Percentiles rank a stretch among this genome's conserved stretches.
Evolutionary conservation across 2,329 filamentous ascomycete species (phyloP).

Genomic region (Incumbomyces lentus): DNA sequence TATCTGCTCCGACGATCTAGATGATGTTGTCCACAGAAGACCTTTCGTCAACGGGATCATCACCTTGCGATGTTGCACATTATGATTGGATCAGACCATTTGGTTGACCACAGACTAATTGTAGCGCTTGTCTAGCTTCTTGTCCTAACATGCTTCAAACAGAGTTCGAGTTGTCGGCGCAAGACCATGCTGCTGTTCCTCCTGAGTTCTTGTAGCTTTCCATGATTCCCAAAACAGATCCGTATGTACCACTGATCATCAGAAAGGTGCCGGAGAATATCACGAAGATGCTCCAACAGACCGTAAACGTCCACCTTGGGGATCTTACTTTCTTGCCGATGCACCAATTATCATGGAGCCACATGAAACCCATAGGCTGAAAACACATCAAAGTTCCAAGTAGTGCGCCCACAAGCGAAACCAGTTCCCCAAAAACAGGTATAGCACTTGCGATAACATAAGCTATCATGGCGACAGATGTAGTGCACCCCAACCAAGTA

Average conservation of each 20-base stretch:
- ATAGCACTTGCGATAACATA: conserved; percentile 45
- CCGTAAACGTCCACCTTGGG: conserved; percentile 27
- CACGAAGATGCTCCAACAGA: conserved; percentile 32
- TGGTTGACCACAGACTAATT: too few species aligned
- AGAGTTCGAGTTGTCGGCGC: conserved; percentile 13
- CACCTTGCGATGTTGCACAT: too few species aligned
- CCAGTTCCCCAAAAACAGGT: conserved; percentile 44
- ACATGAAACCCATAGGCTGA: conserved; percentile 39
- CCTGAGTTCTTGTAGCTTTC: conserved; percentile 15
- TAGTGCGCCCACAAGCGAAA: not conserved
- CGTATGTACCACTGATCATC: conserved; percentile 38
- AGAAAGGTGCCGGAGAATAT: conserved; percentile 38
- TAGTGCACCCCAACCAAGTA: conserved; percentile 40
- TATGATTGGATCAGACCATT: too few species aligned
- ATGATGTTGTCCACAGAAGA: too few species aligned
- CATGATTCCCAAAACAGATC: conserved; percentile 20
- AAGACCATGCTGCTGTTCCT: conserved; percentile 8
- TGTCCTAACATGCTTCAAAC: not conserved
- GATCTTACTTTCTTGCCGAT: conserved; percentile 30
- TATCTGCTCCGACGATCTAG: too few species aligned
- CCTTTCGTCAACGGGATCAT: too few species aligned
- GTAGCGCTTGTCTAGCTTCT: too few species aligned
- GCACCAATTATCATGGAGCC: conserved; percentile 39
- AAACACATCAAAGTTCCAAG: conserved; percentile 41
- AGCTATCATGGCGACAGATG: conserved; percentile 33